Percentiles rank a stretch among this genome's conserved stretches.
Conservation (phyloP, 768 basidiomycete species). For the Dictyophora rubrovolvata region DNA sequence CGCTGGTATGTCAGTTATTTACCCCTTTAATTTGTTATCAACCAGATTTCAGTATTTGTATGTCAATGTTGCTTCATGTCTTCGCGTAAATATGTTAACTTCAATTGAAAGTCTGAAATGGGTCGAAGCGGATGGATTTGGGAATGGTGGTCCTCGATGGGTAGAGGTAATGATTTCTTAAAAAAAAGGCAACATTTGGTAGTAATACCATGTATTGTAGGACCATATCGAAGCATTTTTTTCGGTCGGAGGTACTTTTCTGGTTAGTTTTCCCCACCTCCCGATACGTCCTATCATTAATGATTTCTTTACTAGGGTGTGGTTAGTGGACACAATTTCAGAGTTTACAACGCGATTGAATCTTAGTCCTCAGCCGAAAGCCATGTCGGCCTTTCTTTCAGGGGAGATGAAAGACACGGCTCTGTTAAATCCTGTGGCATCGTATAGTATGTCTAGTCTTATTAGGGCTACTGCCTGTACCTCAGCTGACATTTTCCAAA, state of each 20-base stretch:
- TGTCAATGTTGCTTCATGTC: constrained; percentile 20
- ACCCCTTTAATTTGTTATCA: neutral
- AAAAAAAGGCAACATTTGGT: neutral
- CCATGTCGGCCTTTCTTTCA: constrained; percentile 89
- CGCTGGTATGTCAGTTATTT: constrained; percentile 33
- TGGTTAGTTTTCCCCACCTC: constrained; percentile 36
- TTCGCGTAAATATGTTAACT: neutral
- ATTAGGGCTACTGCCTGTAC: neutral
- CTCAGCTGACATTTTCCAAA: constrained; percentile 13
- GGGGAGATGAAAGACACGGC: constrained; percentile 96
- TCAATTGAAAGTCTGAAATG: constrained; percentile 66
- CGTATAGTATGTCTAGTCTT: constrained; percentile 42
- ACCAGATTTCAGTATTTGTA: constrained; percentile 66
- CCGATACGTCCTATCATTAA: constrained; percentile 5
- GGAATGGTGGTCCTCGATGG: constrained; percentile 78
- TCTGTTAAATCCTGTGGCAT: constrained; percentile 70
- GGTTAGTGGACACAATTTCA: constrained; percentile 31
- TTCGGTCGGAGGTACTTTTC: constrained; percentile 77
- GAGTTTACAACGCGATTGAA: neutral
- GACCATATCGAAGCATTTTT: constrained; percentile 80
- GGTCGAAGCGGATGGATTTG: constrained; percentile 83
- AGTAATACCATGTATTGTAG: constrained; percentile 24
- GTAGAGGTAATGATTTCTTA: constrained; percentile 55
- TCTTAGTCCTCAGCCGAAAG: constrained; percentile 53
- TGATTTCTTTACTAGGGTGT: constrained; percentile 49